Evolutionary conservation across 2,329 filamentous ascomycete species (phyloP), one percentile per base, ranked within the genome.

Genomic region (Amylocarpus encephaloides): DNA sequence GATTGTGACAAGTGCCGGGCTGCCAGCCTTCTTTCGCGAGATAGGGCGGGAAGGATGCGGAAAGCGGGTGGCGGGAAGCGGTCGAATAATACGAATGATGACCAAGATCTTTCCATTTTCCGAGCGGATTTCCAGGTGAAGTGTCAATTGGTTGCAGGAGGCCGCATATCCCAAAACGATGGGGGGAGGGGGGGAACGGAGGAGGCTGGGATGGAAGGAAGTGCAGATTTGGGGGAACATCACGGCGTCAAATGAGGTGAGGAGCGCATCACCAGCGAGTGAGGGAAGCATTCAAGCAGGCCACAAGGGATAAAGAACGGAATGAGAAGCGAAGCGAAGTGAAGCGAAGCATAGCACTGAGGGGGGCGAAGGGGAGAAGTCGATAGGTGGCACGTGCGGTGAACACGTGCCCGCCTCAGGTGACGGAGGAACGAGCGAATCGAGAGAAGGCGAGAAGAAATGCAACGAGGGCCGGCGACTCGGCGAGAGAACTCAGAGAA

Each of bases 131-230:
- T 16, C 13, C 38, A 16, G 38, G 38, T n/a, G 18, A 40, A 15
- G 18, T 11, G 16, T n/a, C 5, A 13, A 36, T 16, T 16, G 16
- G 38, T 40, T 40, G 38, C 38, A 40, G 38, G 10, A 42, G 41
- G 41, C 41, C 29, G 41, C 41, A 43, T 43, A 43, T 43, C 41
- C 19, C 41, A 43, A 43, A 43, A 43, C 41, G 30, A 19, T 19
- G 22, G 16, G 39, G 22, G 19, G 15, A 7, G 16, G 15, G 16
- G 22, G 7, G 39, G 16, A 22, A 30, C 32, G 6, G 22, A 15
- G 13, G 22, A 32, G 41, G 12, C 41, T 43, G 22, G n/a, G 7
- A 38, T 38, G n/a, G 13, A 13, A n/a, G 15, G n/a, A 38, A 18
- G 18, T 16, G 18, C 18, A 38, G 35, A 18, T 9, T 16, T 15